These are phyloP conservation scores for Lyophyllum atratum DNA, from an alignment of 768 basidiomycete species.

Conservation along the genomic window DNA sequence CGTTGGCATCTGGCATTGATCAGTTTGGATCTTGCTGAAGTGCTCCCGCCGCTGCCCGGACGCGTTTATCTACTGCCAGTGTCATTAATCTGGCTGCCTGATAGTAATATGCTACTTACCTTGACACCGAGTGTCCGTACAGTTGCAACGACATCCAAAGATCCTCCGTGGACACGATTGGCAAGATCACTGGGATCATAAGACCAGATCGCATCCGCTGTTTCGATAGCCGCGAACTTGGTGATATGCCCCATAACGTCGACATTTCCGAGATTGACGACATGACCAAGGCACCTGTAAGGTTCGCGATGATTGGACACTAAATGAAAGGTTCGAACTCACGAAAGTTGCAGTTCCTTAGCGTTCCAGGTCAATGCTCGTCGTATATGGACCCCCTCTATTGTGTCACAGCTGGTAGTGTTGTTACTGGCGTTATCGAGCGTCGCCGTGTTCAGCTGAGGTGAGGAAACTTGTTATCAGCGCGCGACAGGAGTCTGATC, in stretches of 20 bases:
- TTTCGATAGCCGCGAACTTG: constrained; percentile 27
- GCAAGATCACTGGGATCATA: constrained; percentile 25
- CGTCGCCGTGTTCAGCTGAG: constrained; percentile 22
- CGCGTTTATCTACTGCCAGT: constrained; percentile 20
- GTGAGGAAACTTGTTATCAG: not conserved
- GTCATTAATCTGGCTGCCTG: not conserved
- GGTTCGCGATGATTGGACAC: not conserved
- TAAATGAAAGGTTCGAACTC: constrained; percentile 5
- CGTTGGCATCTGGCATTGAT: not conserved
- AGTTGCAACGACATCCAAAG: constrained; percentile 30
- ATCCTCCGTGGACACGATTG: constrained; percentile 27
- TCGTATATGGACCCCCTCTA: no score
- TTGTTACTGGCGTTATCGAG: constrained; percentile 24
- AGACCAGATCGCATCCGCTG: constrained; percentile 32
- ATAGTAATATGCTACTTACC: constrained; percentile 17
- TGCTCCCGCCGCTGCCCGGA: constrained; percentile 24
- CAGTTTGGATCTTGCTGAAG: constrained; percentile 23
- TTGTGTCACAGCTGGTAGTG: constrained; percentile 8
- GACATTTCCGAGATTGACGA: constrained; percentile 26
- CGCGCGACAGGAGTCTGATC: not conserved
- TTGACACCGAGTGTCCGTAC: constrained; percentile 31
- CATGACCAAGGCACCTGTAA: constrained; percentile 29
- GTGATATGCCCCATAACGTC: constrained; percentile 31
- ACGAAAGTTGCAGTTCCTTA: no score
- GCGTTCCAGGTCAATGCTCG: no score